A percentile compares a stretch with the other conserved stretches of the same genome.
Evolutionary conservation across 768 basidiomycete genomes (phyloP).

Genomic region (Lentinula raphanica): DNA sequence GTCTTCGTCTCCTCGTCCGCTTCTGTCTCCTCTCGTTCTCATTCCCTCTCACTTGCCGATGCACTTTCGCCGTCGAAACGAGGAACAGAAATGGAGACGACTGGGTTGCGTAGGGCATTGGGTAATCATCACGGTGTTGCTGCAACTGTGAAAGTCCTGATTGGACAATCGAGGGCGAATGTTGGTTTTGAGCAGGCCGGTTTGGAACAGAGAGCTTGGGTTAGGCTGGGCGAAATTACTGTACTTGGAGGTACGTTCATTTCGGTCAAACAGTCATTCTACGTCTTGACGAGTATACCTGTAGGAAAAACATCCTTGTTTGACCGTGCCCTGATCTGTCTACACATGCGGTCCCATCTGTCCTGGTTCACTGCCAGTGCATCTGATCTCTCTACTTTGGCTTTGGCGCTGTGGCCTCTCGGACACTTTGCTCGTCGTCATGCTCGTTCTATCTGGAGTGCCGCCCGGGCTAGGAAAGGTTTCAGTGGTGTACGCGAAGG

Average conservation of each 20-base stretch:
- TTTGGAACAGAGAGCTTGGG: conserved; percentile 45
- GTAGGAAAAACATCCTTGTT: conserved; percentile 22
- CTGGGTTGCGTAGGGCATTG: conserved; percentile 32
- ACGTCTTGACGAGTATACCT: conserved; percentile 10
- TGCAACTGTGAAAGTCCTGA: background rate
- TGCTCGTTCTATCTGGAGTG: conserved; percentile 40
- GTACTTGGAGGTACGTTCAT: conserved; percentile 24
- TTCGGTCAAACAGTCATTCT: background rate
- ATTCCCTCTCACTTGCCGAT: conserved; percentile 22
- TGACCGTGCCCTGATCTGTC: conserved; percentile 51
- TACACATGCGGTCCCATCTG: conserved; percentile 39
- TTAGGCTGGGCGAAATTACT: conserved; percentile 43
- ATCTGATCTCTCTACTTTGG: conserved; percentile 50
- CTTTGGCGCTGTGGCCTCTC: conserved; percentile 48
- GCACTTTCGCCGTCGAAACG: conserved; percentile 26
- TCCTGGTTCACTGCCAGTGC: conserved; percentile 35
- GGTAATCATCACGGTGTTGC: conserved; percentile 11
- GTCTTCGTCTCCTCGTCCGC: background rate
- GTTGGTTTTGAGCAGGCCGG: conserved; percentile 31
- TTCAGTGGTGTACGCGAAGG: conserved; percentile 10
- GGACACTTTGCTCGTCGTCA: conserved; percentile 31
- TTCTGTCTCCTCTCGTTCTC: conserved; percentile 9
- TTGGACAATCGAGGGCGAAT: conserved; percentile 21
- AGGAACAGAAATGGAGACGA: conserved; percentile 34
- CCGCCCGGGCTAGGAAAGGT: conserved; percentile 13